Evolutionary conservation across 257 asterid genomes (phyloP), one percentile per base, ranked within the genome.

Genomic region (Leptodermis oblonga): DNA sequence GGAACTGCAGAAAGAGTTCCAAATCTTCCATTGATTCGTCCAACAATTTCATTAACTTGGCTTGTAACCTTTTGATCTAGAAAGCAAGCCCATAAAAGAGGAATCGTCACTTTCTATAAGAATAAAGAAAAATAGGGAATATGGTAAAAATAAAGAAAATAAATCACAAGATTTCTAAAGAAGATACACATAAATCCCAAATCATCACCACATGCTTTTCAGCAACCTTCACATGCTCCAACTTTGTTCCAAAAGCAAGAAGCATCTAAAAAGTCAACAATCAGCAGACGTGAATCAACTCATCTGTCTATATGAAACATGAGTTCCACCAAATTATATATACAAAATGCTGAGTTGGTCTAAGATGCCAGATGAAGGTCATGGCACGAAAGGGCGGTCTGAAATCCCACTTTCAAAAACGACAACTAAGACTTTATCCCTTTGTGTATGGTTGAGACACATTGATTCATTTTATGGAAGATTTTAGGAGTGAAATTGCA

Each of bases 1-100:
- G n/a, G n/a, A n/a, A n/a, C n/a, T n/a, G n/a, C n/a, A n/a, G n/a
- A n/a, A n/a, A n/a, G n/a, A n/a, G n/a, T n/a, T n/a, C n/a, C n/a
- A n/a, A n/a, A n/a, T n/a, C n/a, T n/a, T n/a, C n/a, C n/a, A n/a
- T n/a, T n/a, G n/a, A n/a, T n/a, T n/a, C n/a, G 98, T 53, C 97
- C 98, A 80, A 92, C 98, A 77, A 92, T 90, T 81, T 92, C 97
- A 26, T 92, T 97, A 78, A 92, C 98, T 76, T 92, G 97, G 87
- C 98, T 90, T 8, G 98, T 88, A 74, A 92, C 96, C 73, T 87
- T 92, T 74, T 90, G 95, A 84, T 92, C 98, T 92, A 73, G 68
- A 54, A n/a, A n/a, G n/a, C n/a, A 71, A 80, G 70, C 65, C 51
- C 37, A 41, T 2, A 63, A 10, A 70, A 33, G 41, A 34, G 30